Percentiles rank a stretch among this genome's conserved stretches.
Evolutionary conservation across 768 basidiomycete species (phyloP).

Genomic region (Tricholoma saponaceum): DNA sequence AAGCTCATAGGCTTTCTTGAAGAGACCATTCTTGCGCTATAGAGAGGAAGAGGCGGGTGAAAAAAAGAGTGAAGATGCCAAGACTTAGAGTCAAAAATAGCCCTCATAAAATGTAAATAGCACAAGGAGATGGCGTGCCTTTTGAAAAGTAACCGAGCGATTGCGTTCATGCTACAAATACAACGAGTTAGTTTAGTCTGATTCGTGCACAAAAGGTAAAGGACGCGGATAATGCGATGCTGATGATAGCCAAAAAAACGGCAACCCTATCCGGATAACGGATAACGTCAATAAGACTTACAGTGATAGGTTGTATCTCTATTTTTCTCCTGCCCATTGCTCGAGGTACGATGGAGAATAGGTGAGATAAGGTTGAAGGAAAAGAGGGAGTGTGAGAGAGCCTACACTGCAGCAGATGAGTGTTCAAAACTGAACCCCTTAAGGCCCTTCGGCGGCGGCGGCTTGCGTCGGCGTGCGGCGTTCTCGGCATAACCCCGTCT

Average conservation of each 20-base stretch:
- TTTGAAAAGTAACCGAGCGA: constrained; percentile 87
- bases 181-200: constrained; percentile 11
- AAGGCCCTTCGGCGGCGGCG: not conserved
- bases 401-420: not conserved
- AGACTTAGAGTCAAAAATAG: constrained; percentile 58
- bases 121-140: constrained; percentile 43
- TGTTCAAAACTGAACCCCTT: constrained; percentile 1
- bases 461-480: not conserved
- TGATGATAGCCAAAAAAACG: constrained; percentile 3
- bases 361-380: not conserved
- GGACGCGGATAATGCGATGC: constrained; percentile 13
- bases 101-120: constrained; percentile 27
- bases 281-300: constrained; percentile 28
- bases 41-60: constrained; percentile 13
- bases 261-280: not conserved
- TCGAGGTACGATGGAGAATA: not conserved
- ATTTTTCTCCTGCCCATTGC: constrained; percentile 72
- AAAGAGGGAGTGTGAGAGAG: not conserved
- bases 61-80: constrained; percentile 34
- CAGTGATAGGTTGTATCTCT: constrained; percentile 77
- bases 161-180: constrained; percentile 83
- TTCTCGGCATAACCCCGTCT: not conserved
- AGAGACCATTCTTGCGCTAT: constrained; percentile 87
- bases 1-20: constrained; percentile 90
- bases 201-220: not conserved